Evolutionary conservation across 176 grass and related monocot species (phyloP).

Genomic region (Alloteropsis semialata): DNA sequence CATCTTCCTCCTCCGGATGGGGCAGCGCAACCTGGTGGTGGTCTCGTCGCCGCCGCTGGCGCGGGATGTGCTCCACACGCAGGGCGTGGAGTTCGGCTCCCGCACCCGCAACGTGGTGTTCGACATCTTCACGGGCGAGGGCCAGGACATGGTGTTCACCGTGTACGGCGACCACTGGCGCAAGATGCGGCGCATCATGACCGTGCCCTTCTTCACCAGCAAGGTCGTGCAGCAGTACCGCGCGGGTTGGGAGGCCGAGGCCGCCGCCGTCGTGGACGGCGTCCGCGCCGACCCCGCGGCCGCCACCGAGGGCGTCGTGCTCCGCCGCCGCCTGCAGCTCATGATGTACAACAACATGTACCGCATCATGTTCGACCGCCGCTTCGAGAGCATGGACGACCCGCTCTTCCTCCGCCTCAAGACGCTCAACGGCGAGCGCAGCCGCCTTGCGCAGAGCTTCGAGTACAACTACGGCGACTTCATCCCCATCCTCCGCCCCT

Average conservation of each 20-base stretch:
- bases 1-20: slow-evolving; percentile 85
- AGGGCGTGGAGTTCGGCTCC: slow-evolving; percentile 91
- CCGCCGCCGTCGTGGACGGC: slow-evolving; percentile 57
- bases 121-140: slow-evolving; percentile 85
- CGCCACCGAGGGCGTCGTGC: slow-evolving; percentile 51
- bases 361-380: slow-evolving; percentile 83
- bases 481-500: slow-evolving; percentile 74
- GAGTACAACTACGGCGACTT: slow-evolving; percentile 98
- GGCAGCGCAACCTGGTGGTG: slow-evolving; percentile 77
- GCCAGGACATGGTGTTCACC: slow-evolving; percentile 97
- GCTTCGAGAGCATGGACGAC: slow-evolving; percentile 75
- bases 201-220: slow-evolving; percentile 85
- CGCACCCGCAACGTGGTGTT: slow-evolving; percentile 89
- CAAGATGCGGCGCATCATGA: slow-evolving; percentile 95
- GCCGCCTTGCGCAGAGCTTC: slow-evolving; percentile 90
- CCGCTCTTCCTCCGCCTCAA: slow-evolving; percentile 62
- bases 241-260: slow-evolving; percentile 71
- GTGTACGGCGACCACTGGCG: slow-evolving; percentile 94
- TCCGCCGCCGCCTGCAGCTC: slow-evolving; percentile 71
- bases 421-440: slow-evolving; percentile 72
- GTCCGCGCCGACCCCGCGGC: slow-evolving; percentile 48
- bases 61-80: slow-evolving; percentile 77
- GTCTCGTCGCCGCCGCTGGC: slow-evolving; percentile 68
- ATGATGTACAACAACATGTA: slow-evolving; percentile 99
- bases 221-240: slow-evolving; percentile 93